phyloP scores from a whole-genome alignment of 768 basidiomycete species.

The Xerocomellus dryophilus region DNA sequence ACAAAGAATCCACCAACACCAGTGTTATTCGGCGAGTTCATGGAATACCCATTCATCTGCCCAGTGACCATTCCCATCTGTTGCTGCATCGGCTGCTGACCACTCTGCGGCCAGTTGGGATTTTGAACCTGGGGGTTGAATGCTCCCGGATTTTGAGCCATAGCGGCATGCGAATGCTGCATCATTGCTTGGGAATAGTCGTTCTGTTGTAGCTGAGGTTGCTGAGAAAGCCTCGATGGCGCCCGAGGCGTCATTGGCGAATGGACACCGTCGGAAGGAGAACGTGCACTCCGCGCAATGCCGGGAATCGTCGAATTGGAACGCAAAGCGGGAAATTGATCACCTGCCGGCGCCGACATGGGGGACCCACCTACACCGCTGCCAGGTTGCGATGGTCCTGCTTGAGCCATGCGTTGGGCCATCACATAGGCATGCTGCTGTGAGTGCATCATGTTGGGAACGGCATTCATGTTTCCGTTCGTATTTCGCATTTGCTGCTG shows the following conservation, averaged over 20 bases:
- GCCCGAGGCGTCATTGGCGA: slow-evolving; percentile 43
- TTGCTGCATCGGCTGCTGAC: slow-evolving; percentile 50
- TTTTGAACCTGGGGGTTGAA: slow-evolving; percentile 39
- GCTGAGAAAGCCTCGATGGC: slow-evolving; percentile 35
- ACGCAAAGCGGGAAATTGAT: slow-evolving; percentile 49
- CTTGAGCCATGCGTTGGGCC: slow-evolving; percentile 46
- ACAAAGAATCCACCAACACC: slow-evolving; percentile 25
- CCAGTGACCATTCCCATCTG: slow-evolving; percentile 34
- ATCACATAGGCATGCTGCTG: slow-evolving; percentile 35
- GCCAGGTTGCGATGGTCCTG: slow-evolving; percentile 35
- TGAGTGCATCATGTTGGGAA: slow-evolving; percentile 32
- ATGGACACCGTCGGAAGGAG: slow-evolving; percentile 62
- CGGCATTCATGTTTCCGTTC: slow-evolving; percentile 26
- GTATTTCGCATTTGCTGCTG: slow-evolving; percentile 33
- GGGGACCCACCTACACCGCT: slow-evolving; percentile 38
- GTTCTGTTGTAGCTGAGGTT: slow-evolving; percentile 49
- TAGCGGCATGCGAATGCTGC: slow-evolving; percentile 35
- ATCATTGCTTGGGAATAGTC: slow-evolving; percentile 39
- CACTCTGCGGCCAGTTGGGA: slow-evolving; percentile 50
- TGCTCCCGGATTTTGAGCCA: slow-evolving; percentile 25
- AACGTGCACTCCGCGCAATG: slow-evolving; percentile 70
- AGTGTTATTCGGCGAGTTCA: slow-evolving; percentile 39
- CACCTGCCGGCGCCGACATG: slow-evolving; percentile 38
- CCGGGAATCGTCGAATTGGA: slow-evolving; percentile 66
- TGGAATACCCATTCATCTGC: slow-evolving; percentile 35